Percentiles rank a stretch among this genome's conserved stretches.
Conservation (phyloP, 2,329 filamentous ascomycete genomes). For the Dendryphion nanum region DNA sequence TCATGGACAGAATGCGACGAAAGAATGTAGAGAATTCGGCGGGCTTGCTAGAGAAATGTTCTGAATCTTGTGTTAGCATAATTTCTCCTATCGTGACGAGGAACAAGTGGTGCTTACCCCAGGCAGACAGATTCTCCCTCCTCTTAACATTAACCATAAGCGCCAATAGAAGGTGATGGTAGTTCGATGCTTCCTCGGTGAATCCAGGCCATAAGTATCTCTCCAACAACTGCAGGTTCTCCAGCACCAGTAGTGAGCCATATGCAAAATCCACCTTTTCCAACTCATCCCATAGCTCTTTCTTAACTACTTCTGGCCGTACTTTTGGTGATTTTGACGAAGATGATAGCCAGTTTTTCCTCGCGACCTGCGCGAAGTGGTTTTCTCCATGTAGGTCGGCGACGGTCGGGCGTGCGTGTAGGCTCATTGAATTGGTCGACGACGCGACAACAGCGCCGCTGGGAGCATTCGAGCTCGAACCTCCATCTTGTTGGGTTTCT, state of each 20-base stretch:
- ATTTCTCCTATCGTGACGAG: conserved; percentile 4
- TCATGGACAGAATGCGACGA: conserved; percentile 84
- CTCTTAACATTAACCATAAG: conserved; percentile 85
- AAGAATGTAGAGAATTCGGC: conserved; percentile 87
- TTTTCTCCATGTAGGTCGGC: conserved; percentile 70
- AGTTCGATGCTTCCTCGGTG: conserved; percentile 82
- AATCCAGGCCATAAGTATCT: conserved; percentile 95
- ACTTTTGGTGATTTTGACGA: conserved; percentile 62
- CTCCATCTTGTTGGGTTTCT: conserved; percentile 16
- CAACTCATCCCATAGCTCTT: conserved; percentile 83
- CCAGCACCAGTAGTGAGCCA: conserved; percentile 75
- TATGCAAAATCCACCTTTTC: conserved; percentile 78
- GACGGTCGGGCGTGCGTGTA: conserved; percentile 58
- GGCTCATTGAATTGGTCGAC: conserved; percentile 17
- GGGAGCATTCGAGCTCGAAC: conserved; percentile 9
- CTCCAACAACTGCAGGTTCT: conserved; percentile 88
- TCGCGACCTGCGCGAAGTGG: conserved; percentile 67
- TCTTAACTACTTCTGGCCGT: conserved; percentile 78
- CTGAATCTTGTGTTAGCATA: conserved; percentile 48
- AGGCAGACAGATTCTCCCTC: conserved; percentile 81
- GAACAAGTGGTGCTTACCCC: conserved; percentile 60
- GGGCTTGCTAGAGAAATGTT: conserved; percentile 72
- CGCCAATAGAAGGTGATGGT: conserved; percentile 84
- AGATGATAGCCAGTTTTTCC: conserved; percentile 76
- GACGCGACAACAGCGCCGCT: conserved; percentile 19